These are phyloP conservation scores for Colletotrichum salicis DNA, from an alignment of 2,329 filamentous ascomycete species.

Conservation along the genomic window DNA sequence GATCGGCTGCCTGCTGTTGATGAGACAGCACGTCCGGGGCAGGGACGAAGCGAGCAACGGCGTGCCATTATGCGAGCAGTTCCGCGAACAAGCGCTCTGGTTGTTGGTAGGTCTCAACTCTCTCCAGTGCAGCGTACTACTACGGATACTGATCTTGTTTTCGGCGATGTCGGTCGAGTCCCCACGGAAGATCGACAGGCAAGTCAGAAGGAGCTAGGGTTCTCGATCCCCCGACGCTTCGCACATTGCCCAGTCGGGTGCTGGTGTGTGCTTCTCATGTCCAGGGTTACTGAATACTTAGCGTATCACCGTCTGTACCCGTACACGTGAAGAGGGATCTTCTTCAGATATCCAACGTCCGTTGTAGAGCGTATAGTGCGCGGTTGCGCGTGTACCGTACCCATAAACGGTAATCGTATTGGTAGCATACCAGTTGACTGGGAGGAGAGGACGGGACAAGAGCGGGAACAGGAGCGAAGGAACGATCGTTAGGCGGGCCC, in stretches of 20 bases:
- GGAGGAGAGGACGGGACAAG: not conserved
- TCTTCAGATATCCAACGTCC: not conserved
- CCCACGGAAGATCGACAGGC: constrained; percentile 7
- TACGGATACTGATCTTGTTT: not conserved
- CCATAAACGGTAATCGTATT: not conserved
- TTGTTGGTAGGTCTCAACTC: not conserved
- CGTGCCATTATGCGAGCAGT: not conserved
- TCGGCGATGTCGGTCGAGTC: not conserved
- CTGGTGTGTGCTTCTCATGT: not conserved
- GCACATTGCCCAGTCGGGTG: constrained; percentile 2
- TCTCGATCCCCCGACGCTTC: not conserved
- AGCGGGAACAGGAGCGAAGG: constrained; percentile 1
- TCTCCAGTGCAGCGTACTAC: not conserved
- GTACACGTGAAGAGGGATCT: not conserved
- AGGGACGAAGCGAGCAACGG: not conserved
- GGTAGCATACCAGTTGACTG: not conserved
- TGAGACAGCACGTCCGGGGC: not conserved
- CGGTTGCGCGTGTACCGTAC: not conserved
- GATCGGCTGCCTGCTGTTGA: not conserved
- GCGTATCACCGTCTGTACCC: not conserved
- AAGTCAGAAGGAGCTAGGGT: not conserved
- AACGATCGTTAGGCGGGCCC: not conserved
- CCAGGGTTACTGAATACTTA: not conserved
- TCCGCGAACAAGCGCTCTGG: not conserved
- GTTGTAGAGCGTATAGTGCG: not conserved